Evolutionary conservation across 352 stramenopile genomes (phyloP), one percentile per base, ranked within the genome.

Genomic region (Ophiocytium majus): DNA sequence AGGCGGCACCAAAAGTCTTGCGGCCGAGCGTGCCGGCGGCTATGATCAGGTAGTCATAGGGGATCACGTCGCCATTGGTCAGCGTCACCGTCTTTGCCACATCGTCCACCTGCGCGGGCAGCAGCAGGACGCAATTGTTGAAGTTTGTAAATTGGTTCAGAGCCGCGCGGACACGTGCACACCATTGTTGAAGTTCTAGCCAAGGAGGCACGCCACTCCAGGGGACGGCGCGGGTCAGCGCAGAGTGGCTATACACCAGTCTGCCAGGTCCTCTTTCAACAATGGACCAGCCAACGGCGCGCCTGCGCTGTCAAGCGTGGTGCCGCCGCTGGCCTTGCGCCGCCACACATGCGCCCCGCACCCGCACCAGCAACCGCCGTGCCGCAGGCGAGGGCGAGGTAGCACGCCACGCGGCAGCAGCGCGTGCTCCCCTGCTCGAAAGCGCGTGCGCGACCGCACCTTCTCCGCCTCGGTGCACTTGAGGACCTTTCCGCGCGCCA

Each of bases 41-140:
- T 0, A 89, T 66, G 14, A 89, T 34, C 1, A 89, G 43, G 43
- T 64, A 89, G 32, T 89, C 85, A 76, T 86, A 86, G 35, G 34
- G 37, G 34, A 89, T n/a, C 23, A 9, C 5, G 23, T 86, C 83
- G 36, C 83, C 85, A 19, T 50, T 82, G 33, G 0, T 50, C 43
- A 89, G 66, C 10, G 74, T 84, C 32, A 87, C 82, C 0, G 63
- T 86, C 34, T 28, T 74, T 34, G 33, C 82, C 0, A 85, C 76
- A 10, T 50, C 74, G 71, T 89, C 71, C 23, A 89, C 82, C 78
- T 36, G 43, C 43, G 43, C 43, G 14, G 5, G 43, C 14, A 14
- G 14, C 14, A 57, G 5, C 14, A 57, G 5, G 43, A 57, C 43
- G 14, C 43, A 57, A 57, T 57, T 57, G 5, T 57, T 57, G 5